Conservation (phyloP, 2,329 filamentous ascomycete genomes). For the Penicillium sp. region DNA sequence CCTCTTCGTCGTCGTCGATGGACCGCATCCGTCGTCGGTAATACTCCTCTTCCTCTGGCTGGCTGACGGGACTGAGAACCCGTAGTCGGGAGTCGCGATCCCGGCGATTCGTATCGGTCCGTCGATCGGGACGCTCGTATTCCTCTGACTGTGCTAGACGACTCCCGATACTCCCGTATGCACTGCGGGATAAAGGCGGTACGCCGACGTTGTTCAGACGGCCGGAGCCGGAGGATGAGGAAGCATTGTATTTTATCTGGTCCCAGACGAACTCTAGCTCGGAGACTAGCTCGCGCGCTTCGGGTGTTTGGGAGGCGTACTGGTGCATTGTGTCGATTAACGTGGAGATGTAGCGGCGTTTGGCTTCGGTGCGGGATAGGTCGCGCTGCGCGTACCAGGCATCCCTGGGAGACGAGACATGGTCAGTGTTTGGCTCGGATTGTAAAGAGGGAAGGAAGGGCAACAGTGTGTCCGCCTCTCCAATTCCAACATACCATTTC, state of each 20-base stretch:
- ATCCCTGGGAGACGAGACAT: conserved; percentile 55
- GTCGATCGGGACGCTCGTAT: conserved; percentile 36
- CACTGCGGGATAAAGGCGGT: conserved; percentile 27
- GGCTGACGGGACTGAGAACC: conserved; percentile 79
- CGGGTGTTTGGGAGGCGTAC: conserved; percentile 76
- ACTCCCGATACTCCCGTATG: conserved; percentile 36
- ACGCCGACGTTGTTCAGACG: conserved; percentile 31
- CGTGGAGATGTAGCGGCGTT: conserved; percentile 87
- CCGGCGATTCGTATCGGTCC: conserved; percentile 1
- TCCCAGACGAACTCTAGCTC: conserved; percentile 99
- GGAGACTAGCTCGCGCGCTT: conserved; percentile 79
- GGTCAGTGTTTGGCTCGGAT: not conserved
- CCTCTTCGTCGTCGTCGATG: conserved; percentile 20
- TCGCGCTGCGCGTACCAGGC: conserved; percentile 89
- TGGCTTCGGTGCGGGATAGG: conserved; percentile 83
- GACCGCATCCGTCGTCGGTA: conserved; percentile 42
- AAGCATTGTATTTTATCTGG: conserved; percentile 82
- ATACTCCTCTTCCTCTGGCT: conserved; percentile 60
- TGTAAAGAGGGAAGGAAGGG: not conserved
- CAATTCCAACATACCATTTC: conserved; percentile 58
- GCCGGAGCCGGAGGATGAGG: conserved; percentile 54
- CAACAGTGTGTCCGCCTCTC: not conserved
- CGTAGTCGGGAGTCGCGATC: conserved; percentile 56
- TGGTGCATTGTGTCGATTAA: conserved; percentile 95
- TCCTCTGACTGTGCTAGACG: conserved; percentile 36